These are phyloP conservation scores for Aspergillus baeticus DNA, from an alignment of 495 filamentous ascomycete species.

Conservation along the genomic window DNA sequence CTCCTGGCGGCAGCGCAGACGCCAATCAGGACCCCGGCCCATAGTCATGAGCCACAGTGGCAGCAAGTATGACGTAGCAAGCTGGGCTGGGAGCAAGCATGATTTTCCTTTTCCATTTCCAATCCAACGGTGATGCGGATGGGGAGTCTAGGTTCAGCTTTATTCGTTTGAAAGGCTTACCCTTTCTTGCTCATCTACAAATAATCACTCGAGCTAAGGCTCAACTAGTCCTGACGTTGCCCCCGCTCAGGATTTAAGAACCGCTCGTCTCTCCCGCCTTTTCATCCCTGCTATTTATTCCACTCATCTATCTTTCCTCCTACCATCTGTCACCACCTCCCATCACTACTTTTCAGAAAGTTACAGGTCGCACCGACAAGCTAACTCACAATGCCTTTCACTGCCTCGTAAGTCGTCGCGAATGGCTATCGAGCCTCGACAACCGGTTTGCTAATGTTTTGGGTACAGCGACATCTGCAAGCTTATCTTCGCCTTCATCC, in stretches of 20 bases:
- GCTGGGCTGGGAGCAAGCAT: background rate
- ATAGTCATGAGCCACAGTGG: conserved; percentile 13
- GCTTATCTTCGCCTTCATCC: conserved; percentile 83
- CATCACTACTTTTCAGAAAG: background rate
- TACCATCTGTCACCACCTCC: background rate
- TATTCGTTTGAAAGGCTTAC: background rate
- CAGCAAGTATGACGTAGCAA: conserved; percentile 10
- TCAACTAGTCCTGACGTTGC: background rate
- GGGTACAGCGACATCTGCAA: conserved; percentile 78
- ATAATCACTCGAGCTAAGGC: conserved; percentile 2
- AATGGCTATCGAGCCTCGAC: background rate
- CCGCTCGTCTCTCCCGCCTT: conserved; percentile 2
- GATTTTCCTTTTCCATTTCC: background rate
- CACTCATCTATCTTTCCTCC: background rate
- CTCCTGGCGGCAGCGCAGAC: background rate
- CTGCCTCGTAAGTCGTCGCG: conserved; percentile 53
- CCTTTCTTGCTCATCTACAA: background rate
- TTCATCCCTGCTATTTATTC: background rate
- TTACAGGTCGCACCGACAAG: background rate
- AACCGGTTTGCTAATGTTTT: background rate
- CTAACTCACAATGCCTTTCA: conserved; percentile 59
- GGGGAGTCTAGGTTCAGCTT: background rate
- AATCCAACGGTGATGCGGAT: conserved; percentile 5
- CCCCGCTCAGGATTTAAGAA: conserved; percentile 12
- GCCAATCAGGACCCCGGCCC: conserved; percentile 3